Percentiles rank a stretch among this genome's conserved stretches.
phyloP scores from a whole-genome alignment of 257 asterid species.

The Fraxinus pennsylvanica region DNA sequence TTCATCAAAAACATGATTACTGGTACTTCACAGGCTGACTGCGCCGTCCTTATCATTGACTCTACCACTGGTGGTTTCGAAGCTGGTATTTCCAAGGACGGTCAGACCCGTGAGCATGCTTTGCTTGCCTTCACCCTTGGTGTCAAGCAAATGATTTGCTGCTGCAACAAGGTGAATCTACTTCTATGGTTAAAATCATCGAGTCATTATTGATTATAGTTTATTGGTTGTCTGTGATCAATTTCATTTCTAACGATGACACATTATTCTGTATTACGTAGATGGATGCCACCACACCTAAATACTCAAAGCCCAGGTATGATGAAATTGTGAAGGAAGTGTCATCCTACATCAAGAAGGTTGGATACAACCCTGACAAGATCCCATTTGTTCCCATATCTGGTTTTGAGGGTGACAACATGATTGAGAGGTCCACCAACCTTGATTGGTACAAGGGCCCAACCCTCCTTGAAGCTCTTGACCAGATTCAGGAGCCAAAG shows the following conservation, averaged over 20 bases:
- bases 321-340: constrained; percentile 83
- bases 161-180: constrained; percentile 68
- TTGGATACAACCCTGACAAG: constrained; percentile 79
- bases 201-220: neutral
- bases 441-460: constrained; percentile 92
- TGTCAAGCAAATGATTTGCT: constrained; percentile 79
- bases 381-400: constrained; percentile 70
- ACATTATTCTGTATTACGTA: neutral
- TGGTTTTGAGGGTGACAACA: constrained; percentile 70
- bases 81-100: constrained; percentile 87
- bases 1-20: constrained; percentile 88
- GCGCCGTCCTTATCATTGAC: constrained; percentile 79
- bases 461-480: constrained; percentile 79
- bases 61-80: constrained; percentile 92
- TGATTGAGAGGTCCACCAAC: constrained; percentile 79
- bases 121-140: constrained; percentile 83
- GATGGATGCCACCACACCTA: constrained; percentile 92
- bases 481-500: constrained; percentile 62
- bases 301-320: constrained; percentile 71
- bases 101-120: constrained; percentile 89
- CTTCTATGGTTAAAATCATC: neutral
- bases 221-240: neutral
- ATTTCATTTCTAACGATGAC: neutral
- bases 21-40: constrained; percentile 87
- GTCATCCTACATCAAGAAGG: constrained; percentile 78